A percentile compares a stretch with the other conserved stretches of the same genome.
Evolutionary conservation across 2,329 filamentous ascomycete species (phyloP).

Genomic region (Thelonectria olida): DNA sequence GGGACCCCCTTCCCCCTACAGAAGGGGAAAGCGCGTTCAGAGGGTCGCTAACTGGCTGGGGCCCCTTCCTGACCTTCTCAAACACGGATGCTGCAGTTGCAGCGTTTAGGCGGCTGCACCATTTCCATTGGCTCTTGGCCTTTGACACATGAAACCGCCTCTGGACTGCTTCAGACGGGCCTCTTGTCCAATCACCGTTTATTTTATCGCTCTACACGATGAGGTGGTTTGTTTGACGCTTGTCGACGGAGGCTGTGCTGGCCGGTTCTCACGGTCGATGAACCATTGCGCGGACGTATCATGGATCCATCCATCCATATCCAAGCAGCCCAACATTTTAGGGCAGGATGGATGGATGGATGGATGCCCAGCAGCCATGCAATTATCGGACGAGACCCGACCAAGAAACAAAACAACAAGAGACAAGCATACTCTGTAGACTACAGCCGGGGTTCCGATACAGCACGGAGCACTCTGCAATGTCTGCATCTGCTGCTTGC

Average conservation of each 20-base stretch:
- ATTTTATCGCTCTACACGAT: neutral
- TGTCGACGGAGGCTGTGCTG: slow-evolving; percentile 13
- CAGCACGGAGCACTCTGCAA: slow-evolving; percentile 4
- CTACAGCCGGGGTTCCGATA: neutral
- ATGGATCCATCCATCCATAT: too few relatives aligned
- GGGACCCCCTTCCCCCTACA: neutral
- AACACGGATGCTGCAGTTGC: slow-evolving; percentile 19
- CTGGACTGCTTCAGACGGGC: slow-evolving; percentile 6
- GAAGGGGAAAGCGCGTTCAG: neutral
- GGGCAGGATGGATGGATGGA: too few relatives aligned
- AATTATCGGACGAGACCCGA: slow-evolving; percentile 5
- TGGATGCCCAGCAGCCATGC: too few relatives aligned
- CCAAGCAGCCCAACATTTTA: too few relatives aligned
- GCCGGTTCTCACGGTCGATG: slow-evolving; percentile 5
- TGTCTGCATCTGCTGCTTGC: neutral
- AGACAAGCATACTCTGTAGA: neutral
- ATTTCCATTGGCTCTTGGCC: slow-evolving; percentile 9
- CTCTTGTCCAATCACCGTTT: neutral
- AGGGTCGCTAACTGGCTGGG: slow-evolving; percentile 7
- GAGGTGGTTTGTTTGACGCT: slow-evolving; percentile 2
- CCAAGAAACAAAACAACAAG: slow-evolving; percentile 9
- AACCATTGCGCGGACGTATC: slow-evolving; percentile 8
- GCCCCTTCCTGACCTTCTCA: too few relatives aligned
- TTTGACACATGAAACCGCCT: slow-evolving; percentile 20
- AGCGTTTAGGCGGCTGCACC: slow-evolving; percentile 15